A percentile compares a stretch with the other conserved stretches of the same genome.
Conservation (phyloP, 2,329 filamentous ascomycete genomes). For the Trichophyton benhamiae region DNA sequence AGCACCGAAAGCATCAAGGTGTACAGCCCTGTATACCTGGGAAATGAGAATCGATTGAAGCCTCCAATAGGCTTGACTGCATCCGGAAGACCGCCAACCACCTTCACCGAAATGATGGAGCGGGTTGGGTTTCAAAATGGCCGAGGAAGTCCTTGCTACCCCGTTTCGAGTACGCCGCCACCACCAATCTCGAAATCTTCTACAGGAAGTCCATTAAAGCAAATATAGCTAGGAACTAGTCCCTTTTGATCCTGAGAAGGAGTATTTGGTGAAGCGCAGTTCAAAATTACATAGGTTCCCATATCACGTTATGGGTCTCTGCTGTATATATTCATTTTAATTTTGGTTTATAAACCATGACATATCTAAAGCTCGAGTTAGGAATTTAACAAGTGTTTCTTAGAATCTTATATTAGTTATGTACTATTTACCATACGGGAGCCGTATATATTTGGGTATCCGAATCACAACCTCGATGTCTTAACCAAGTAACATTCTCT, state of each 20-base stretch:
- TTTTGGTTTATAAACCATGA: background rate
- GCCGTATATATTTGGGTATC: too few relatives aligned
- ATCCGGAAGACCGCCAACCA: slow-evolving; percentile 22
- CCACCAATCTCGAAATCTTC: slow-evolving; percentile 1
- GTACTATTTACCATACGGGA: background rate
- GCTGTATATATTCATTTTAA: background rate
- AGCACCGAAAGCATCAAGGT: slow-evolving; percentile 37
- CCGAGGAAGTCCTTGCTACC: slow-evolving; percentile 20
- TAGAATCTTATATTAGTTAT: background rate
- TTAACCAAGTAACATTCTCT: slow-evolving; percentile 33
- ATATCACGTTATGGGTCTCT: background rate
- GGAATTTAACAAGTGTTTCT: background rate
- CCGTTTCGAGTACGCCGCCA: slow-evolving; percentile 17
- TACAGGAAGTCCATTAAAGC: background rate
- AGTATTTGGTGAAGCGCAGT: too few relatives aligned
- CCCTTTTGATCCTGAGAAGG: too few relatives aligned
- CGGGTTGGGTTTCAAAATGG: slow-evolving; percentile 24
- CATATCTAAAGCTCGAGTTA: background rate
- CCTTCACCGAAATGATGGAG: slow-evolving; percentile 29
- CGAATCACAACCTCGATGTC: slow-evolving; percentile 18
- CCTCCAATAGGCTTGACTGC: slow-evolving; percentile 16
- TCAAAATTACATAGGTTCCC: too few relatives aligned
- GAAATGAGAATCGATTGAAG: slow-evolving; percentile 16
- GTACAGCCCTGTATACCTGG: slow-evolving; percentile 30
- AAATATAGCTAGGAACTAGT: background rate